Conservation (phyloP, 2,329 filamentous ascomycete species). For the Neonectria neomacrospora region DNA sequence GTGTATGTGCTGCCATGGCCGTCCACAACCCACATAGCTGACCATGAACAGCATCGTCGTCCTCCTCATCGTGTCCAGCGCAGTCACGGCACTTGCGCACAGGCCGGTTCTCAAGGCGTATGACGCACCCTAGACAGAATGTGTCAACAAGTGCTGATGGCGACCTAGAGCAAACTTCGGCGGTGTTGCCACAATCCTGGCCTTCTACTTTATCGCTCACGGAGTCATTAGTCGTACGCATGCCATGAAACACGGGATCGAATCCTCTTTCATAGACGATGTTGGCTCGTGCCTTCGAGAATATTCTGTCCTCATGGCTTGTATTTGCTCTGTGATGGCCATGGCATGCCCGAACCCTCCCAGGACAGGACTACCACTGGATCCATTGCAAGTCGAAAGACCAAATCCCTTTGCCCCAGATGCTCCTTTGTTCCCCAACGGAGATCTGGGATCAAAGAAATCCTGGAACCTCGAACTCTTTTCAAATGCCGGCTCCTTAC, state of each 20-base stretch:
- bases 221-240: conserved; percentile 9
- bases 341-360: conserved; percentile 9
- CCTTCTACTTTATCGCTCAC: conserved; percentile 21
- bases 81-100: conserved; percentile 27
- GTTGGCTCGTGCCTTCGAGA: conserved; percentile 27
- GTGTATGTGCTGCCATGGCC: conserved; percentile 29
- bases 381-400: conserved; percentile 21
- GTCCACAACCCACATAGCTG: conserved; percentile 15
- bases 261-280: conserved; percentile 14
- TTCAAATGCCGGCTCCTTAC: conserved; percentile 18
- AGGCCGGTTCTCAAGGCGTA: conserved; percentile 35
- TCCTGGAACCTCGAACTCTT: not conserved
- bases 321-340: conserved; percentile 21
- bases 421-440: not conserved
- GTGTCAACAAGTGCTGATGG: conserved; percentile 29
- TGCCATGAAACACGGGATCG: conserved; percentile 8
- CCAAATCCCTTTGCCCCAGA: not conserved
- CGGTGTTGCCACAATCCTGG: conserved; percentile 20
- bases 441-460: not conserved
- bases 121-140: conserved; percentile 18
- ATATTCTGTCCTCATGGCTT: conserved; percentile 22
- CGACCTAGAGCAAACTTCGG: conserved; percentile 32
- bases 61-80: conserved; percentile 29
- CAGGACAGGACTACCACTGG: conserved; percentile 4
- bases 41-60: conserved; percentile 27